phyloP scores from a whole-genome alignment of 2,329 filamentous ascomycete species.

The Ceratocystis smalleyi region DNA sequence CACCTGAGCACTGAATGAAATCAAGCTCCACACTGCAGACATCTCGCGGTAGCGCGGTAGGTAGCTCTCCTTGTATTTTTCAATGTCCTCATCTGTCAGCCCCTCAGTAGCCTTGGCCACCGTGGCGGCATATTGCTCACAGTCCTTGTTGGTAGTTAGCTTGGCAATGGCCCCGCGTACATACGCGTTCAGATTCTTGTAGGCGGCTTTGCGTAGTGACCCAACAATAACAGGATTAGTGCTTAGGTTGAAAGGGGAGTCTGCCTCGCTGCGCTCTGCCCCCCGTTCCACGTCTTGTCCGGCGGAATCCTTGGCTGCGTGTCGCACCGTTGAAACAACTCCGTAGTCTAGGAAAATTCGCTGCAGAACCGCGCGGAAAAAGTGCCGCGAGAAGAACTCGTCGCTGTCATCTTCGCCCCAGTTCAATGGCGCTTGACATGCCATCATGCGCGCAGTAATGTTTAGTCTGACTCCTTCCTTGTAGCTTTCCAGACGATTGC shows the following conservation, averaged over 20 bases:
- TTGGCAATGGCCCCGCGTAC: slow-evolving; percentile 69
- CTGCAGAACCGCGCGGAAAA: slow-evolving; percentile 80
- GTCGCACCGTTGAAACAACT: slow-evolving; percentile 48
- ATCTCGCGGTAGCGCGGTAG: slow-evolving; percentile 58
- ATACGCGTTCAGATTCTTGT: slow-evolving; percentile 59
- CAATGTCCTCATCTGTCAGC: slow-evolving; percentile 62
- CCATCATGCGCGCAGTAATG: slow-evolving; percentile 96
- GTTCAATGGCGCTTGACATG: slow-evolving; percentile 84
- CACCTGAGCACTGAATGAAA: slow-evolving; percentile 86
- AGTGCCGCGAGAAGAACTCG: slow-evolving; percentile 81
- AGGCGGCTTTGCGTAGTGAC: slow-evolving; percentile 64
- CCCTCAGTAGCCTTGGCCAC: slow-evolving; percentile 49
- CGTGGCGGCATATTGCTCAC: slow-evolving; percentile 42
- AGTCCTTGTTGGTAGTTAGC: slow-evolving; percentile 42
- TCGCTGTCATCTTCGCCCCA: slow-evolving; percentile 74
- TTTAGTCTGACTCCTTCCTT: slow-evolving; percentile 62
- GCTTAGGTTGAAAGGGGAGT: slow-evolving; percentile 37
- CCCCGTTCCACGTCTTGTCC: slow-evolving; percentile 21
- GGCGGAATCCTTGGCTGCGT: slow-evolving; percentile 19
- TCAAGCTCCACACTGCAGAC: slow-evolving; percentile 78
- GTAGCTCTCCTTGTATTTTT: slow-evolving; percentile 52
- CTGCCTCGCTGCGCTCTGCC: slow-evolving; percentile 16
- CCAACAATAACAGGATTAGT: slow-evolving; percentile 78
- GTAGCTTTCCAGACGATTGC: slow-evolving; percentile 47
- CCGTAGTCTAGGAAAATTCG: slow-evolving; percentile 79